These are phyloP conservation scores for Colletotrichum orbiculare DNA, from an alignment of 2,329 filamentous ascomycete species.

Conservation along the genomic window DNA sequence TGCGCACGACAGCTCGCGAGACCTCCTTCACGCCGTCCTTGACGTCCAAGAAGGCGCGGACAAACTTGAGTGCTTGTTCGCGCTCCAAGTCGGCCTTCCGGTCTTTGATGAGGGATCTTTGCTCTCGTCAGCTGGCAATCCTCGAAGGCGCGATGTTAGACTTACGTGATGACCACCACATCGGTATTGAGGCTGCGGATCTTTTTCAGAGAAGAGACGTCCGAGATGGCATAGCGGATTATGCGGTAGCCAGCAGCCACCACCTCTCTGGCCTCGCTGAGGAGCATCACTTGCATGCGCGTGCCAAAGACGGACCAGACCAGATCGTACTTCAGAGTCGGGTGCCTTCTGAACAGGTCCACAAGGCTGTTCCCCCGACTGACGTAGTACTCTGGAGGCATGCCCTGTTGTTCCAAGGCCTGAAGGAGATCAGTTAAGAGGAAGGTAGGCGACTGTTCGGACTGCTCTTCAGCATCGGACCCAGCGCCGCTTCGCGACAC, in stretches of 20 bases:
- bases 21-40: slow-evolving; percentile 92
- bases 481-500: slow-evolving; percentile 65
- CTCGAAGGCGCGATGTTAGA: slow-evolving; percentile 16
- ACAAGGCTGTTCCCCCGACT: slow-evolving; percentile 91
- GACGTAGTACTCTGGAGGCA: slow-evolving; percentile 95
- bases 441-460: slow-evolving; percentile 87
- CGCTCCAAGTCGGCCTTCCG: slow-evolving; percentile 96
- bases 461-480: slow-evolving; percentile 73
- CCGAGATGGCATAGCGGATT: slow-evolving; percentile 93
- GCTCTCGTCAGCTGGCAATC: slow-evolving; percentile 22
- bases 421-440: slow-evolving; percentile 90
- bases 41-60: slow-evolving; percentile 93
- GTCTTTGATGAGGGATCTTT: slow-evolving; percentile 88
- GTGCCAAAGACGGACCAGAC: slow-evolving; percentile 96
- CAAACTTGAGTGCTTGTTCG: slow-evolving; percentile 96
- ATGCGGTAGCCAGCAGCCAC: slow-evolving; percentile 94
- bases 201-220: slow-evolving; percentile 86
- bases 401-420: slow-evolving; percentile 86
- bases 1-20: slow-evolving; percentile 86
- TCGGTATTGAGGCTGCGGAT: slow-evolving; percentile 92
- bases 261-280: slow-evolving; percentile 95
- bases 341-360: slow-evolving; percentile 94
- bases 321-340: slow-evolving; percentile 94
- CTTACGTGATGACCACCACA: slow-evolving; percentile 82
- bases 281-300: slow-evolving; percentile 92